Percentiles rank a stretch among this genome's conserved stretches.
phyloP scores from a whole-genome alignment of 2,329 filamentous ascomycete genomes.

The Neofusicoccum sp. region DNA sequence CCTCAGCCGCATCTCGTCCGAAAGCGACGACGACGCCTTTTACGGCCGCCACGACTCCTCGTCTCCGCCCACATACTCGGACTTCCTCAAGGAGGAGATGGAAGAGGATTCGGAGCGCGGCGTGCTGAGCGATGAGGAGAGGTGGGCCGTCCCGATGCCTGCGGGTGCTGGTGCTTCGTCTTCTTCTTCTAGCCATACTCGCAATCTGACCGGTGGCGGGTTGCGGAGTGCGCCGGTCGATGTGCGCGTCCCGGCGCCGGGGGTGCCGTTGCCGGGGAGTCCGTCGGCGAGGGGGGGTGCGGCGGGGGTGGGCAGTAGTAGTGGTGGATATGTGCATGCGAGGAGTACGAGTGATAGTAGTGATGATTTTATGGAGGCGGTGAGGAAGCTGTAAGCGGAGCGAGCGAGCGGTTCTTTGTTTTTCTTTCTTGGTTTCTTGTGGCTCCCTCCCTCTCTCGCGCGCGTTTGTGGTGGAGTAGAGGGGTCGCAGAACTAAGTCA shows the following conservation, averaged over 20 bases:
- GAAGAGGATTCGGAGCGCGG: constrained; percentile 6
- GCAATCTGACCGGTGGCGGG: constrained; percentile 8
- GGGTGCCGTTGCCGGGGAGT: not conserved
- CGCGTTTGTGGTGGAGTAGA: too few species aligned
- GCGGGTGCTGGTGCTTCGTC: not conserved
- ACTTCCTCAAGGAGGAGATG: constrained; percentile 5
- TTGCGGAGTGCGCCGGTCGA: constrained; percentile 4
- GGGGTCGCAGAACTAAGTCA: too few species aligned
- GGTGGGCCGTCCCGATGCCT: constrained; percentile 14
- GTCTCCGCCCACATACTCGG: constrained; percentile 3
- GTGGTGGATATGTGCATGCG: not conserved
- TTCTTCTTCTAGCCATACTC: not conserved
- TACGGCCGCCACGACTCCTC: constrained; percentile 12
- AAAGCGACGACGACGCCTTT: constrained; percentile 12
- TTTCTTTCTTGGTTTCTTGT: too few species aligned
- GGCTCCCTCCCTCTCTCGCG: too few species aligned
- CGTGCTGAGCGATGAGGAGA: constrained; percentile 15
- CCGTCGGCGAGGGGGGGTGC: not conserved
- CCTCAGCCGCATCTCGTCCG: not conserved
- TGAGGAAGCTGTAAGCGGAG: constrained; percentile 1
- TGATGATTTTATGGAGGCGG: constrained; percentile 8
- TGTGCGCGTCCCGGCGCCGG: constrained; percentile 11
- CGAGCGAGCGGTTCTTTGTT: too few species aligned
- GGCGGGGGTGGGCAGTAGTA: constrained; percentile 7
- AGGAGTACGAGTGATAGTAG: not conserved